Conservation (phyloP, 495 filamentous ascomycete species). For the Xylaria grammica region DNA sequence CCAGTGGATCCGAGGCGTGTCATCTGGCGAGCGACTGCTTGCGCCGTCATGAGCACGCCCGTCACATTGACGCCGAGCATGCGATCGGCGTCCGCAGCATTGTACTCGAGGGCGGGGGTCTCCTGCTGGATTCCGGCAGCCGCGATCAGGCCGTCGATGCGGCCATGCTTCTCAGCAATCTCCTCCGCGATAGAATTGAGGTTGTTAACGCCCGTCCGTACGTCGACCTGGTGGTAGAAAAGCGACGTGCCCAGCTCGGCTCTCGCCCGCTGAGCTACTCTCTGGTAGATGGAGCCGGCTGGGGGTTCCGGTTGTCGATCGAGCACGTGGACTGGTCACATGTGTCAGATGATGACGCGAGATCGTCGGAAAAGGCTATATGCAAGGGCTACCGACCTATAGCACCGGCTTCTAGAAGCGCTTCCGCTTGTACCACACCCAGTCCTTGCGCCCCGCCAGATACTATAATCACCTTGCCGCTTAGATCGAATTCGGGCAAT, state of each 20-base stretch:
- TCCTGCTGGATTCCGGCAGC: conserved; percentile 82
- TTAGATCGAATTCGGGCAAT: conserved; percentile 80
- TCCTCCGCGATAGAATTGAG: conserved; percentile 69
- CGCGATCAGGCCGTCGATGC: conserved; percentile 81
- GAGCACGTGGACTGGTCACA: conserved; percentile 58
- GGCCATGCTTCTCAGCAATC: conserved; percentile 73
- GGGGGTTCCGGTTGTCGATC: conserved; percentile 55
- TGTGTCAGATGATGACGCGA: conserved; percentile 12
- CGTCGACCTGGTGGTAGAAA: conserved; percentile 82
- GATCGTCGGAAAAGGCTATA: neutral
- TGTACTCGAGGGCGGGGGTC: conserved; percentile 71
- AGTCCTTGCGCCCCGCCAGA: conserved; percentile 81
- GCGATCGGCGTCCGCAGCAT: conserved; percentile 62
- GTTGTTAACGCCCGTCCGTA: conserved; percentile 68
- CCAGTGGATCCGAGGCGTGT: conserved; percentile 61
- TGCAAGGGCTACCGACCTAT: conserved; percentile 44
- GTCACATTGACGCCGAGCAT: conserved; percentile 79
- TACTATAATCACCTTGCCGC: conserved; percentile 76
- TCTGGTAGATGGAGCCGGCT: conserved; percentile 55
- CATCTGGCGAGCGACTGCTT: conserved; percentile 79
- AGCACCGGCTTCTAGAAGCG: conserved; percentile 79
- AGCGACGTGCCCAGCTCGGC: conserved; percentile 71
- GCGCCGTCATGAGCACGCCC: conserved; percentile 77
- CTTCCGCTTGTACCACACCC: conserved; percentile 79
- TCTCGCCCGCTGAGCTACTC: conserved; percentile 66